These are phyloP conservation scores for Erodium trifolium DNA, from an alignment of 441 rosid genomes.

Conservation along the genomic window DNA sequence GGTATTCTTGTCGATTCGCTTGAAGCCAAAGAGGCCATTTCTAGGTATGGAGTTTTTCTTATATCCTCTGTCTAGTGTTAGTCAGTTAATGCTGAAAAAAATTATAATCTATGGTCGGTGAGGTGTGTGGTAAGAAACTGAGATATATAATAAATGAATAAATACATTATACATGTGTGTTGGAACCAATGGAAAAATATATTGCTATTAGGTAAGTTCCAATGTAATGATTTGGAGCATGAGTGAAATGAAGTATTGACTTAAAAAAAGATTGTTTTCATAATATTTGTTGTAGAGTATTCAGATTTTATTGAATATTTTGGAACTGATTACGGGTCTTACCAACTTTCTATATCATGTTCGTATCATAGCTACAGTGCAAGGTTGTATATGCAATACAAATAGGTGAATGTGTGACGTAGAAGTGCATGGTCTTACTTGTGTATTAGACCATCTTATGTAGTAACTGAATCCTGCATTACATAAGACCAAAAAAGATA, in stretches of 20 bases:
- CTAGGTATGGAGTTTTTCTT: slow-evolving; percentile 43
- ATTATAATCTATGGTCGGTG: not conserved
- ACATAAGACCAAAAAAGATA: not conserved
- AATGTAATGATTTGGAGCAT: not conserved
- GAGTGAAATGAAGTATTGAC: not conserved
- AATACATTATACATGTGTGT: not conserved
- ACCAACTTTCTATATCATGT: not conserved
- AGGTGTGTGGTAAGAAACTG: not conserved
- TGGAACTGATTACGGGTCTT: not conserved
- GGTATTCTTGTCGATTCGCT: slow-evolving; percentile 76
- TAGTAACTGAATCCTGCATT: not conserved
- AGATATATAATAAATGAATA: not conserved
- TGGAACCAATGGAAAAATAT: not conserved
- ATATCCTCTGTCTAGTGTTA: not conserved
- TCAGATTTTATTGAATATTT: not conserved
- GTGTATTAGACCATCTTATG: not conserved
- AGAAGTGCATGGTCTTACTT: not conserved
- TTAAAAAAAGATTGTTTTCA: not conserved
- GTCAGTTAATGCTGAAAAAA: not conserved
- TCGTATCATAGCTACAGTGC: not conserved
- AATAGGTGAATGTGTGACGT: not conserved
- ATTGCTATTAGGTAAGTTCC: not conserved
- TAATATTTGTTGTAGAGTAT: not conserved
- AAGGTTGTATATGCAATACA: not conserved
- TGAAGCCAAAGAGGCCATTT: slow-evolving; percentile 69